Evolutionary conservation across 805 yeast species (phyloP).

Genomic region (Metschnikowia dekortorum): DNA sequence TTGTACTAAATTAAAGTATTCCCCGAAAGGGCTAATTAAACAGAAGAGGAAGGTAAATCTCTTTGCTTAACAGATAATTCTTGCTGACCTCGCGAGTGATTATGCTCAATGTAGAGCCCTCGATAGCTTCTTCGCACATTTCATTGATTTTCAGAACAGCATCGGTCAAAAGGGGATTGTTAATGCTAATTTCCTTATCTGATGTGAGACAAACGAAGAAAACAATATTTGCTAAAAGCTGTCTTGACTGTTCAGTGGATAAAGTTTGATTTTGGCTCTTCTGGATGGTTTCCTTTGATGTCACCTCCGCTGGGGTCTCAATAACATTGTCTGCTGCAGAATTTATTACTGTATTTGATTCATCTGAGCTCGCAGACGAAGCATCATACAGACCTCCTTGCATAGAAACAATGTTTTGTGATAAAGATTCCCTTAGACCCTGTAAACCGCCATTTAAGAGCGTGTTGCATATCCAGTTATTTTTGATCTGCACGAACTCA

Average conservation of each 20-base stretch:
- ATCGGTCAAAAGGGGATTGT: neutral
- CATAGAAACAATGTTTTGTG: neutral
- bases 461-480: conserved; percentile 23
- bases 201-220: conserved; percentile 20
- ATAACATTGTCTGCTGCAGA: neutral
- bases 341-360: neutral
- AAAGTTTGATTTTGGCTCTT: neutral
- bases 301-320: neutral
- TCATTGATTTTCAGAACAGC: neutral
- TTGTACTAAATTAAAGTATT: conserved; percentile 34
- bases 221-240: conserved; percentile 20
- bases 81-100: conserved; percentile 22
- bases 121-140: conserved; percentile 10
- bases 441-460: neutral
- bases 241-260: conserved; percentile 7
- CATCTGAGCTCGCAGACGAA: neutral
- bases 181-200: conserved; percentile 1
- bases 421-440: neutral
- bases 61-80: conserved; percentile 26
- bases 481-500: conserved; percentile 25
- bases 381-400: neutral
- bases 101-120: conserved; percentile 14
- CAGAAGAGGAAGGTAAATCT: conserved; percentile 21
- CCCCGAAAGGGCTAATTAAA: neutral
- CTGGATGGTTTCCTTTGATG: neutral